Percentiles rank a stretch among this genome's conserved stretches.
phyloP scores from a whole-genome alignment of 139 green algal genomes.

The Chlamydomonas asymmetrica region DNA sequence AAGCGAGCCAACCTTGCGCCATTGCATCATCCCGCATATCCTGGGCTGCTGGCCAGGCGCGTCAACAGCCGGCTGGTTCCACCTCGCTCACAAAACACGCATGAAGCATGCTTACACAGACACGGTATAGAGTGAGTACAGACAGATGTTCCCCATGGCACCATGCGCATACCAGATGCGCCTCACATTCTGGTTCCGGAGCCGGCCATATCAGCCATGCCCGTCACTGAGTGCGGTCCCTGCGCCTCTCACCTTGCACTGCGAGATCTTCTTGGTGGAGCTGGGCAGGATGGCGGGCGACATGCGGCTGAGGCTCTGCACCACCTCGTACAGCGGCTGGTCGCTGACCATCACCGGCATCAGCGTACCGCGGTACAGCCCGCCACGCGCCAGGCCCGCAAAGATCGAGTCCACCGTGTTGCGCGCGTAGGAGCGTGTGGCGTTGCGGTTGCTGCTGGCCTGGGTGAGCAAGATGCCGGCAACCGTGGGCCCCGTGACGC shows the following conservation, averaged over 20 bases:
- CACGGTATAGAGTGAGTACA: no score
- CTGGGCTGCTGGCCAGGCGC: no score
- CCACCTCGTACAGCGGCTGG: constrained; percentile 47
- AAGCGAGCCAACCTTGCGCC: no score
- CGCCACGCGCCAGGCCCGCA: constrained; percentile 20
- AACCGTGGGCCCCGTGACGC: constrained; percentile 52
- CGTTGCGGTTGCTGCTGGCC: constrained; percentile 7
- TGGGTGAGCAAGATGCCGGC: constrained; percentile 62
- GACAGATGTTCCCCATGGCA: no score
- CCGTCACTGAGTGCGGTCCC: no score
- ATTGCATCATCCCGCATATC: no score
- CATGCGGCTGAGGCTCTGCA: constrained; percentile 35
- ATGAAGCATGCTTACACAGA: no score
- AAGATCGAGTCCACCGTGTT: constrained; percentile 39
- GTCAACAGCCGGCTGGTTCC: no score
- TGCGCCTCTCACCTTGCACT: constrained; percentile 47
- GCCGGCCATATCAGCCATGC: no score
- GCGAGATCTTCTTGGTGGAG: constrained; percentile 76
- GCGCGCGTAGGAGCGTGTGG: constrained; percentile 31
- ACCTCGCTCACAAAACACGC: no score
- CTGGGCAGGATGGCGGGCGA: constrained; percentile 60
- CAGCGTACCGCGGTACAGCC: constrained; percentile 32
- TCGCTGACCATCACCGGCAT: constrained; percentile 58
- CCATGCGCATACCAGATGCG: no score
- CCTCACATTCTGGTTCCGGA: no score